A percentile compares a stretch with the other conserved stretches of the same genome.
These are phyloP conservation scores for Cryoendolithus antarcticus DNA, from an alignment of 2,329 filamentous ascomycete genomes.

Conservation along the genomic window DNA sequence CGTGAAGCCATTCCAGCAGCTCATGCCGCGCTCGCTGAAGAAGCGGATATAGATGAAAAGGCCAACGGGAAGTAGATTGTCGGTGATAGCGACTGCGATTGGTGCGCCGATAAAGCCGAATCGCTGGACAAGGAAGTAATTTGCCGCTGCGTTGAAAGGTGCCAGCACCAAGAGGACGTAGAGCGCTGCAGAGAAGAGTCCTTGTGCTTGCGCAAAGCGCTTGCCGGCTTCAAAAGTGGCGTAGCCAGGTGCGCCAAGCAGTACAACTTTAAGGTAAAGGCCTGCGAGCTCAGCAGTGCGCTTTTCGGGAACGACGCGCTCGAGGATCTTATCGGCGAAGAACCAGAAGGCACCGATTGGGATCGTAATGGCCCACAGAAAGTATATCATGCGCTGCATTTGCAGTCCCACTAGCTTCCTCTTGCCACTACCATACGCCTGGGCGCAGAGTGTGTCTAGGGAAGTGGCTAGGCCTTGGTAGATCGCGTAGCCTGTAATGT, in stretches of 20 bases:
- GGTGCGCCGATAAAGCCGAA: constrained; percentile 67
- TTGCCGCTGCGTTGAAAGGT: constrained; percentile 65
- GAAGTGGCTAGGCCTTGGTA: constrained; percentile 61
- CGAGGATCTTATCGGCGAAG: constrained; percentile 51
- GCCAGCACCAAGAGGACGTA: constrained; percentile 72
- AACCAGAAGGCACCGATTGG: constrained; percentile 62
- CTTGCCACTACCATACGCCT: constrained; percentile 83
- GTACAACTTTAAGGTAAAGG: constrained; percentile 56
- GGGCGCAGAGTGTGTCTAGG: constrained; percentile 79
- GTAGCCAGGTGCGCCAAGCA: constrained; percentile 61
- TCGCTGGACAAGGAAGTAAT: constrained; percentile 66
- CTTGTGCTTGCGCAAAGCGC: constrained; percentile 76
- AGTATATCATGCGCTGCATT: constrained; percentile 65
- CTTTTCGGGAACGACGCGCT: constrained; percentile 53
- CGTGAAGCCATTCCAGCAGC: constrained; percentile 71
- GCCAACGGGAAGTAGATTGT: constrained; percentile 57
- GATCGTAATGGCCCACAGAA: constrained; percentile 58
- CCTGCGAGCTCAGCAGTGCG: constrained; percentile 59
- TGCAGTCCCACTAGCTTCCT: constrained; percentile 77
- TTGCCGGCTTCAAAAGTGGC: constrained; percentile 67
- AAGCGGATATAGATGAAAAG: constrained; percentile 63
- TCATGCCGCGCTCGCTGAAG: constrained; percentile 44
- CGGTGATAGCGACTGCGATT: constrained; percentile 60
- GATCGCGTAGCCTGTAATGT: constrained; percentile 33
- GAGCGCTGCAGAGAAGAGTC: constrained; percentile 67